Base-by-base conservation (phyloP, 345 rosid genomes). In the Microcos paniculata region DNA sequence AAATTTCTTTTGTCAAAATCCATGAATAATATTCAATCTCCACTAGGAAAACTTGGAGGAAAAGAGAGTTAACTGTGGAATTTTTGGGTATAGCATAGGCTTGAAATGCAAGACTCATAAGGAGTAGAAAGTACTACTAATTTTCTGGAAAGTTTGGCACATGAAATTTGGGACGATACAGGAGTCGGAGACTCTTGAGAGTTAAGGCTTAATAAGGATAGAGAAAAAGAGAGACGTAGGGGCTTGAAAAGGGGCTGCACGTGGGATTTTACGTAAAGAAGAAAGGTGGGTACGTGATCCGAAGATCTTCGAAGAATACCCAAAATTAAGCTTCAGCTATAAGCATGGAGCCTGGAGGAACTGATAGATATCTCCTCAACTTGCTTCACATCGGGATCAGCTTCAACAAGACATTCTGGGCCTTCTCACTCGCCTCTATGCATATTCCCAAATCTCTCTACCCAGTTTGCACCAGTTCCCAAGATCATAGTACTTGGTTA, bases 391-490 rank as follows among this genome's bases (percentile, higher is more conserved):
- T 81, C 2, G 81, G 85, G 87, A 81, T 81, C 78, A n/a, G 18
- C 78, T 78, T 52, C 80, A 53, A 70, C 80, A 76, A 73, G 83
- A 85, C 88, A 83, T 83, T 81, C 86, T 42, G 75, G 23, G 26
- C 31, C 57, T 30, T 33, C 0, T 74, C 76, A 23, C 75, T 76
- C 8, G 4, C 51, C 55, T 7, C 76, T 1, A 45, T 30, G 65
- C 40, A 59, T 7, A 28, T 59, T 18, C 67, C 38, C 38, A 35
- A 35, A 43, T 73, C 38, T 24, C 19, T 30, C 40, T 72, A 23
- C 1, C 35, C 56, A 23, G 11, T 46, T 16, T 30, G 23, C 28
- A 40, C 10, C 8, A 66, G 16, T 24, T 13, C 13, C 12, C 53
- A 43, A 43, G 48, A 43, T 66, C 55, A 23, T 66, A 45, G 16